Conservation (phyloP, 306 rosid genomes). For the Dalbergia cochinchinensis region DNA sequence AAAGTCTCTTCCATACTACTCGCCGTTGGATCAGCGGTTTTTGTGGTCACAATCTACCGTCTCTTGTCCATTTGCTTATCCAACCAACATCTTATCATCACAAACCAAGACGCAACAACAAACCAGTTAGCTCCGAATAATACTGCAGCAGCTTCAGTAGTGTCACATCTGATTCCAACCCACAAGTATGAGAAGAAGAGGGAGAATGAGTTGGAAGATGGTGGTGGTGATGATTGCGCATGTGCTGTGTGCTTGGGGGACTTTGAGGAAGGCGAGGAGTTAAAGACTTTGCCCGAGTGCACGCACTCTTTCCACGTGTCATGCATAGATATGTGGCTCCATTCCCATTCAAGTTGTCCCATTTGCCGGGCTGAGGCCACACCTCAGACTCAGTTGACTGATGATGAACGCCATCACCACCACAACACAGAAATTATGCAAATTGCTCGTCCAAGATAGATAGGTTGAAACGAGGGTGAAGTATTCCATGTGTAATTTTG, state of each 20-base stretch:
- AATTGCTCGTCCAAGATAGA: conserved; percentile 8
- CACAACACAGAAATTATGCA: conserved; percentile 8
- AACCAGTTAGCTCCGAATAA: neutral
- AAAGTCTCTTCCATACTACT: conserved; percentile 28
- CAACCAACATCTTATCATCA: neutral
- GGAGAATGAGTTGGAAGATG: neutral
- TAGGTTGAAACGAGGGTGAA: neutral
- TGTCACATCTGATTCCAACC: conserved; percentile 52
- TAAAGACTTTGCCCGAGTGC: conserved; percentile 65
- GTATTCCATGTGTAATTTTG: no score
- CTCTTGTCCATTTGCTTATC: conserved; percentile 44
- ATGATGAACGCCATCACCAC: neutral
- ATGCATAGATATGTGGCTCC: conserved; percentile 75
- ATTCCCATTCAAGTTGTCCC: conserved; percentile 65
- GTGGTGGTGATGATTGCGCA: conserved; percentile 38
- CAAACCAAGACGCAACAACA: neutral
- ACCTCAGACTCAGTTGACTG: conserved; percentile 9
- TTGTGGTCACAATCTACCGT: conserved; percentile 51
- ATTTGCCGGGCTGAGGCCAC: conserved; percentile 57
- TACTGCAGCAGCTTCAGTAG: neutral
- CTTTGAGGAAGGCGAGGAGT: conserved; percentile 70
- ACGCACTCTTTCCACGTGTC: conserved; percentile 67
- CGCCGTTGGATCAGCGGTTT: conserved; percentile 48
- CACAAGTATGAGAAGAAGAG: conserved; percentile 47
- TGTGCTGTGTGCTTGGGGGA: conserved; percentile 68